Evolutionary conservation across 2,329 filamentous ascomycete genomes (phyloP).

Genomic region (Sclerotinia glacialis): DNA sequence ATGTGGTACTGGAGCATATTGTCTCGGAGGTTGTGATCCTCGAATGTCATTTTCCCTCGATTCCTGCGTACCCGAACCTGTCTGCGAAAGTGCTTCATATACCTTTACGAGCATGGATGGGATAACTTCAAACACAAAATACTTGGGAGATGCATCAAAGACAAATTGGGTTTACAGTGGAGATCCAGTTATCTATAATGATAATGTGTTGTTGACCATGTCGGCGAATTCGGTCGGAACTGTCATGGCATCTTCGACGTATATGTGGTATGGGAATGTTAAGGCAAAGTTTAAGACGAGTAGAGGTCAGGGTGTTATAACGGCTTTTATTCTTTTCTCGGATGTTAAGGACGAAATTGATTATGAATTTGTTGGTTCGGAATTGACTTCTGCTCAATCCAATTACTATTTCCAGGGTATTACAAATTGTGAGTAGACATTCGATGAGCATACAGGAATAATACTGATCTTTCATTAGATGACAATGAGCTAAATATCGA

Average conservation of each 20-base stretch:
- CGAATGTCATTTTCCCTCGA: slow-evolving; percentile 78
- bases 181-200: slow-evolving; percentile 63
- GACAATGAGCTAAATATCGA: slow-evolving; percentile 71
- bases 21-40: slow-evolving; percentile 91
- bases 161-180: slow-evolving; percentile 90
- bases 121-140: slow-evolving; percentile 70
- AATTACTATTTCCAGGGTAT: slow-evolving; percentile 98
- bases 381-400: slow-evolving; percentile 76
- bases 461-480: slow-evolving; percentile 51
- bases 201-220: slow-evolving; percentile 84
- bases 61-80: slow-evolving; percentile 79
- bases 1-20: slow-evolving; percentile 92
- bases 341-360: slow-evolving; percentile 99
- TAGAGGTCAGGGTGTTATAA: slow-evolving; percentile 85
- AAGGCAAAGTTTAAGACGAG: slow-evolving; percentile 81
- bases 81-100: slow-evolving; percentile 74
- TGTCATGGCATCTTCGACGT: slow-evolving; percentile 76
- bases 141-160: slow-evolving; percentile 77
- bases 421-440: slow-evolving; percentile 67
- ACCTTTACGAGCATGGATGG: slow-evolving; percentile 70
- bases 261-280: slow-evolving; percentile 97
- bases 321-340: slow-evolving; percentile 90
- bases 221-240: slow-evolving; percentile 80
- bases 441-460: background rate
- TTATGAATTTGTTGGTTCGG: slow-evolving; percentile 86